A percentile compares a stretch with the other conserved stretches of the same genome.
phyloP scores from a whole-genome alignment of 176 grass and related monocot species.

The Raddia guianensis region DNA sequence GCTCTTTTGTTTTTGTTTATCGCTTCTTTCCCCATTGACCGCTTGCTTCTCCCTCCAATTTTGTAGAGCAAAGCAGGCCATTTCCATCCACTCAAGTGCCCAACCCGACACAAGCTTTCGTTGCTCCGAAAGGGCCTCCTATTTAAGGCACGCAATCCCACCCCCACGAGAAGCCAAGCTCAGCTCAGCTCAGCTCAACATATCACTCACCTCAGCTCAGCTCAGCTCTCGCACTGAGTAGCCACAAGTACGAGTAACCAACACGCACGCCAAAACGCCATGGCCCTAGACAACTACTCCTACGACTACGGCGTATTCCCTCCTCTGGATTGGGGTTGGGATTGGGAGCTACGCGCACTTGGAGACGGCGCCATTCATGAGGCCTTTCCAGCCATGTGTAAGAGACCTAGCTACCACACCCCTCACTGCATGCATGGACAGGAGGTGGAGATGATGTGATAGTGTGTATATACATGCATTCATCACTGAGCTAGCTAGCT shows the following conservation, averaged over 20 bases:
- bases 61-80: background rate
- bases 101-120: constrained; percentile 47
- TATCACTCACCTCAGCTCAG: constrained; percentile 17
- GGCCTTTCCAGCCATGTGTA: constrained; percentile 40
- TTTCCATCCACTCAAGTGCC: constrained; percentile 18
- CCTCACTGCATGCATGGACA: background rate
- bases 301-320: constrained; percentile 33
- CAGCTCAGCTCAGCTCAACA: background rate
- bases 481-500: background rate
- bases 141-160: constrained; percentile 46
- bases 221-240: background rate
- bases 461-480: background rate
- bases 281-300: constrained; percentile 47
- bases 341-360: constrained; percentile 29
- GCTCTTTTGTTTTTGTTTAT: constrained; percentile 42
- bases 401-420: background rate
- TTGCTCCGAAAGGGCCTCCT: constrained; percentile 47
- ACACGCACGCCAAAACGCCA: constrained; percentile 26
- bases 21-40: constrained; percentile 56
- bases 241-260: background rate
- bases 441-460: no score
- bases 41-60: constrained; percentile 10
- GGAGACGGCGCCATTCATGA: constrained; percentile 18
- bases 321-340: constrained; percentile 30
- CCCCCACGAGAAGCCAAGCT: constrained; percentile 31